Evolutionary conservation across 805 yeast species (phyloP).

Genomic region (Starmerella bacillaris): DNA sequence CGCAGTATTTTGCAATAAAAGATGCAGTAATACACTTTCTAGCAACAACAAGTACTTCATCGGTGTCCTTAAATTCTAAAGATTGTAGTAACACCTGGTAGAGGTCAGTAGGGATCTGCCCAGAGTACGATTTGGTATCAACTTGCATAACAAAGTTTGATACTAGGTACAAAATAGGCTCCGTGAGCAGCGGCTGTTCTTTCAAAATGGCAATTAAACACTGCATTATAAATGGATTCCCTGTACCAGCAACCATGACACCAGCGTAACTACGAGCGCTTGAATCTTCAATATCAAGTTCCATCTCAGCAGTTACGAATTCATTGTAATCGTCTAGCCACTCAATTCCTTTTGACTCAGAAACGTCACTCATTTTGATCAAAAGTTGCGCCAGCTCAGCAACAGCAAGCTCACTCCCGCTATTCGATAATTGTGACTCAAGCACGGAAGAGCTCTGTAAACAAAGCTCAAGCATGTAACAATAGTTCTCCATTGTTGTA

Average conservation of each 20-base stretch:
- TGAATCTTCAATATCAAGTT: constrained; percentile 34
- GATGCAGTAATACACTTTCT: constrained; percentile 16
- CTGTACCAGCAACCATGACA: constrained; percentile 38
- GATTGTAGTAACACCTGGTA: constrained; percentile 6
- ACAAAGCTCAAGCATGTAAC: constrained; percentile 10
- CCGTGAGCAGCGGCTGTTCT: constrained; percentile 4
- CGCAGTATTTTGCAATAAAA: constrained; percentile 14
- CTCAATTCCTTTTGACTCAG: constrained; percentile 26
- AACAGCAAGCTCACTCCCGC: constrained; percentile 4
- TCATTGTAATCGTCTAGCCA: constrained; percentile 47
- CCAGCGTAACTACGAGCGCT: constrained; percentile 43
- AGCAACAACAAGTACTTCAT: constrained; percentile 9
- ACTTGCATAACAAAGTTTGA: constrained; percentile 12
- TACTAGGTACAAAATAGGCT: constrained; percentile 14
- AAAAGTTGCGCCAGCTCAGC: constrained; percentile 16
- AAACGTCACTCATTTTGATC: constrained; percentile 26
- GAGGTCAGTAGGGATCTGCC: neutral
- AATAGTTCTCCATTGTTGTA: neutral
- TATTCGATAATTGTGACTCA: neutral
- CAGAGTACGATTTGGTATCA: constrained; percentile 9
- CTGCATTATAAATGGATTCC: constrained; percentile 17
- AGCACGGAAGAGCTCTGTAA: constrained; percentile 8
- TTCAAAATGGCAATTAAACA: constrained; percentile 5
- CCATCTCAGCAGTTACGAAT: constrained; percentile 59
- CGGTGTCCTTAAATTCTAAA: constrained; percentile 3